Conservation (phyloP, 2,329 filamentous ascomycete genomes). For the Xylaria sp. region DNA sequence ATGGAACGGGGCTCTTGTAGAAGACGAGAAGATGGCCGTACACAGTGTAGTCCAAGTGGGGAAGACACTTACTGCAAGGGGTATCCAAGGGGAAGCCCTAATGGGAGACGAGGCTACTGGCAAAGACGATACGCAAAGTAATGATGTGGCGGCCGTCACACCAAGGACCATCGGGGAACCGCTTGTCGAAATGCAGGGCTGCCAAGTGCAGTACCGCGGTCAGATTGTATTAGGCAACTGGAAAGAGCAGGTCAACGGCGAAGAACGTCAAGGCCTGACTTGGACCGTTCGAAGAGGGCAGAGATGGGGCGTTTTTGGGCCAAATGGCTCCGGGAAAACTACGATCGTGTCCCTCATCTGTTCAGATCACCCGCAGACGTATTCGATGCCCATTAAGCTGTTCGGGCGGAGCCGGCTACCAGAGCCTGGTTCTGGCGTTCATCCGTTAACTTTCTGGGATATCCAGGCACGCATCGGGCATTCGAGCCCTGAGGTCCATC, state of each 20-base stretch:
- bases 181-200: constrained; percentile 87
- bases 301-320: constrained; percentile 91
- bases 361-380: constrained; percentile 95
- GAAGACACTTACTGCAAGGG: constrained; percentile 56
- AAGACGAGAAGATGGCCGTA: constrained; percentile 62
- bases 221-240: constrained; percentile 85
- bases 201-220: constrained; percentile 81
- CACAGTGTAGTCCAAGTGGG: constrained; percentile 63
- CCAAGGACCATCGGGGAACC: constrained; percentile 66
- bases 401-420: constrained; percentile 87
- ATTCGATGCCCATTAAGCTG: constrained; percentile 85
- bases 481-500: constrained; percentile 92
- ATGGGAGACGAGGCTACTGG: constrained; percentile 45
- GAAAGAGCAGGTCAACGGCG: constrained; percentile 67
- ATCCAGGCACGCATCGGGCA: constrained; percentile 91
- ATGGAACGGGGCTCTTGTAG: constrained; percentile 55
- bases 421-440: constrained; percentile 70
- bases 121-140: constrained; percentile 39
- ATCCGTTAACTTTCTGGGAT: constrained; percentile 90
- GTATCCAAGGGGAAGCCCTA: constrained; percentile 53
- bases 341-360: constrained; percentile 92
- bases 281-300: constrained; percentile 88
- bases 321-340: constrained; percentile 96
- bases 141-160: constrained; percentile 18
- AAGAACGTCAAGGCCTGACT: constrained; percentile 71